Conservation (phyloP, 768 basidiomycete species). For the Lactarius tabidus region DNA sequence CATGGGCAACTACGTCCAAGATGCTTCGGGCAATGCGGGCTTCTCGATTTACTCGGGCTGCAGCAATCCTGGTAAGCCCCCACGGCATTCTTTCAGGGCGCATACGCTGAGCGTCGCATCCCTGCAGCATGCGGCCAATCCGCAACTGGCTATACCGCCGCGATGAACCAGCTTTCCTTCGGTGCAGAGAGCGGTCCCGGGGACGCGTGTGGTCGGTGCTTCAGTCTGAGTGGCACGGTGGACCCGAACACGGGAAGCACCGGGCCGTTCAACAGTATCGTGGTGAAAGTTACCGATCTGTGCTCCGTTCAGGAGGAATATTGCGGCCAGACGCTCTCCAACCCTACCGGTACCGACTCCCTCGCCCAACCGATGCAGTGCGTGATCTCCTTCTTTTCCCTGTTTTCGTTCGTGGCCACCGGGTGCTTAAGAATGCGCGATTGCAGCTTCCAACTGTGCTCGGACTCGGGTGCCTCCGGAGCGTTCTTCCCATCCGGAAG, state of each 20-base stretch:
- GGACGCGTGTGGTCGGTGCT: constrained; percentile 62
- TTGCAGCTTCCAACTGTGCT: constrained; percentile 55
- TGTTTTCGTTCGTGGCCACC: not conserved
- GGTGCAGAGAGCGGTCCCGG: constrained; percentile 52
- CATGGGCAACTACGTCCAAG: constrained; percentile 52
- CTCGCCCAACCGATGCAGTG: constrained; percentile 48
- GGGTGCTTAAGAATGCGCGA: not conserved
- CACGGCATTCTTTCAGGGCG: not conserved
- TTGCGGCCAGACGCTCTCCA: constrained; percentile 43
- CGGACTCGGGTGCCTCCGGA: constrained; percentile 48
- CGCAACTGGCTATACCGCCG: constrained; percentile 50
- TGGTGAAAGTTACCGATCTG: constrained; percentile 31
- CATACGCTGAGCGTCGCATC: not conserved
- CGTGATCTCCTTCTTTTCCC: constrained; percentile 25
- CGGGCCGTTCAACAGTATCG: constrained; percentile 41
- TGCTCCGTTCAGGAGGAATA: constrained; percentile 47
- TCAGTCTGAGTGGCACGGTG: constrained; percentile 33
- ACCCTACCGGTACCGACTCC: constrained; percentile 39
- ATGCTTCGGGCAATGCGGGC: constrained; percentile 46
- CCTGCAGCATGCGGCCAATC: constrained; percentile 47
- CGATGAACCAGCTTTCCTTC: constrained; percentile 54
- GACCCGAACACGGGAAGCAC: constrained; percentile 41
- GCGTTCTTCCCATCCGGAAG: constrained; percentile 55
- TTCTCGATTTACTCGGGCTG: constrained; percentile 57
- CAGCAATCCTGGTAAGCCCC: constrained; percentile 39